Evolutionary conservation across 805 yeast species (phyloP), one percentile per base, ranked within the genome.

Genomic region (Metahyphopichia silvanorum): DNA sequence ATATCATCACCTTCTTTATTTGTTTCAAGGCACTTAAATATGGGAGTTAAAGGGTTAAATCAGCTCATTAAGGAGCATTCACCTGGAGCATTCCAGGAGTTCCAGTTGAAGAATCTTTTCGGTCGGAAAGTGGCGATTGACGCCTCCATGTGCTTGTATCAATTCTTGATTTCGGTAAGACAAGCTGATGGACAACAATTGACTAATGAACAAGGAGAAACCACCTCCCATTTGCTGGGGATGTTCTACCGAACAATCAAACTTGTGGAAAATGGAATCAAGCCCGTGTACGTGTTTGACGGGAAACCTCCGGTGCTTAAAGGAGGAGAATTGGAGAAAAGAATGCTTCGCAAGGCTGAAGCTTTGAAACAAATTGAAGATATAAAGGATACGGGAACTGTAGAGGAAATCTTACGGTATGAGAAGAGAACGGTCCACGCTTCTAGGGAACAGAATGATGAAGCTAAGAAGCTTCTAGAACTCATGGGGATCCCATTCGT

Each of bases 101-200:
- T 77, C 36, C 96, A 87, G 44, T 82, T 91, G 66, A 91, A 91
- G 60, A 71, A 84, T 11, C 75, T 88, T 29, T 83, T 86, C 50
- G 98, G 98, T 1, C 69, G 98, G 27, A 93, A 93, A 65, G 95
- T 93, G n/a, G 98, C 98, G 38, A 89, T 93, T 39, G 91, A 85
- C 63, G 94, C 95, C 3, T 89, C 98, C 7, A 93, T 93, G 98
- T 87, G 95, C 44, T 69, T 93, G 25, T 93, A 93, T 55, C 99
- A 93, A 60, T 93, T 91, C 52, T 69, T 93, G 30, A 89, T 93
- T 51, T 97, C 98, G 0, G 98, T 93, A 4, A 75, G 99, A 53
- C 98, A 91, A 47, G 88, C 84, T 36, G 98, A 93, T 51, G 99
- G 99, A n/a, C 87, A 79, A 41, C 95, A 88, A 54, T 69, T 93